A percentile compares a stretch with the other conserved stretches of the same genome.
phyloP scores from a whole-genome alignment of 495 filamentous ascomycete genomes.

The Penicillium daleae region DNA sequence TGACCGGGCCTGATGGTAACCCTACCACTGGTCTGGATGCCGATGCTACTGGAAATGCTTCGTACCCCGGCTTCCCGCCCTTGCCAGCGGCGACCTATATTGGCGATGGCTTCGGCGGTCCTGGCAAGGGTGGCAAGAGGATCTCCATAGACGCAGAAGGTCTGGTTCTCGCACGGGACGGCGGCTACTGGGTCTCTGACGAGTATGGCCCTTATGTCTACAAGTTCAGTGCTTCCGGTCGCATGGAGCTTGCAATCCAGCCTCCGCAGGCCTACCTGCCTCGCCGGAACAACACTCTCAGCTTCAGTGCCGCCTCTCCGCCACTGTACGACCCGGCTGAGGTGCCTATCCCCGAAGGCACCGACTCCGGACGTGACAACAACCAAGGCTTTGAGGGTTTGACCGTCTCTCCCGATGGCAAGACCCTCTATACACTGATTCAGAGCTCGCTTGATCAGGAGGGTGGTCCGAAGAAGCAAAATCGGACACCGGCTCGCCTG shows the following conservation, averaged over 20 bases:
- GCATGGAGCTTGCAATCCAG: slow-evolving; percentile 66
- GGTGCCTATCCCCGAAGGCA: slow-evolving; percentile 54
- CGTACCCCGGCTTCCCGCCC: slow-evolving; percentile 63
- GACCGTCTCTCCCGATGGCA: slow-evolving; percentile 65
- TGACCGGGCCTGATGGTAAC: slow-evolving; percentile 68
- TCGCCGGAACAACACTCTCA: slow-evolving; percentile 60
- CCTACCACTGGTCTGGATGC: slow-evolving; percentile 74
- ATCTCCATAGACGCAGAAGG: slow-evolving; percentile 73
- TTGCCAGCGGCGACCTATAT: slow-evolving; percentile 68
- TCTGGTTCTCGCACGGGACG: slow-evolving; percentile 64
- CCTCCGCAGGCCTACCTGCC: slow-evolving; percentile 72
- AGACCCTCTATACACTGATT: slow-evolving; percentile 66
- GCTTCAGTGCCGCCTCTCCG: slow-evolving; percentile 63
- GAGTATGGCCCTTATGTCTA: slow-evolving; percentile 82
- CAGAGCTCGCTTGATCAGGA: slow-evolving; percentile 72
- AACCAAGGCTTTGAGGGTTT: slow-evolving; percentile 82
- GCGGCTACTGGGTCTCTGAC: slow-evolving; percentile 75
- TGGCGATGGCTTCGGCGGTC: slow-evolving; percentile 74
- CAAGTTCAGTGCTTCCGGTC: slow-evolving; percentile 62
- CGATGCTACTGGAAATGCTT: slow-evolving; percentile 55
- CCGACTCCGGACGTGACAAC: slow-evolving; percentile 67
- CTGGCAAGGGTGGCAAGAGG: slow-evolving; percentile 61
- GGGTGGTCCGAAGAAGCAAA: slow-evolving; percentile 59
- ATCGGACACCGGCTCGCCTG: slow-evolving; percentile 59
- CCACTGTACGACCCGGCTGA: slow-evolving; percentile 60